Evolutionary conservation across 2,329 filamentous ascomycete species (phyloP).

Genomic region (Aspergillus cejpii): DNA sequence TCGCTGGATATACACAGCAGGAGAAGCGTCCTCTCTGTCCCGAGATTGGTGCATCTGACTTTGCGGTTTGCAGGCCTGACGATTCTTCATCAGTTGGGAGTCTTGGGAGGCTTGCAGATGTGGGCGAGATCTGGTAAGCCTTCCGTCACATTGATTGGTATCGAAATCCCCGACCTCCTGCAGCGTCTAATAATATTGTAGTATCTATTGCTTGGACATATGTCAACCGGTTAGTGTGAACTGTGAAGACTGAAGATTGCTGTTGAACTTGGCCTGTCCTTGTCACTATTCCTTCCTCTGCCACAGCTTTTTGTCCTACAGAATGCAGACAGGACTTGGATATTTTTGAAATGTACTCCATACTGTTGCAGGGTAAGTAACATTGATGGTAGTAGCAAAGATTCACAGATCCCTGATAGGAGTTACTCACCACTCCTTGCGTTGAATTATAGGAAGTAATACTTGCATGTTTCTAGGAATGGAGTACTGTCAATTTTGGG

Average conservation of each 20-base stretch:
- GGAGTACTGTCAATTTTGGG: too few species aligned
- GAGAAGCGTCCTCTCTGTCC: background rate
- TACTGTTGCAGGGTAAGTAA: too few species aligned
- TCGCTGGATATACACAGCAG: conserved; percentile 13
- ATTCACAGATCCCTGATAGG: too few species aligned
- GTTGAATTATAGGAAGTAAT: too few species aligned
- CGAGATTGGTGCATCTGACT: conserved; percentile 11
- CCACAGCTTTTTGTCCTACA: too few species aligned
- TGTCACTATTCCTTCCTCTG: background rate
- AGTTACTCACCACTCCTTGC: too few species aligned
- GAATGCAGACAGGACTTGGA: too few species aligned
- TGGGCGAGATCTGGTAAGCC: background rate
- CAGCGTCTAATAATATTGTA: conserved; percentile 8
- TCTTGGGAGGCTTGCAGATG: background rate
- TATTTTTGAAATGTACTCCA: too few species aligned
- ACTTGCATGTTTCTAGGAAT: too few species aligned
- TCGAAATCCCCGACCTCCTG: conserved; percentile 14
- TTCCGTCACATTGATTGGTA: conserved; percentile 5
- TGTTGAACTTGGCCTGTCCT: background rate
- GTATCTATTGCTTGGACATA: conserved; percentile 15
- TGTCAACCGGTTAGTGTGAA: conserved; percentile 24
- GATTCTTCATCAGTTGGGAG: background rate
- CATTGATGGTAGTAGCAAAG: too few species aligned
- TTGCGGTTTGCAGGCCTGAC: background rate
- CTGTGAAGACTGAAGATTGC: conserved; percentile 3